Conservation (phyloP, 331 rosid genomes). For the Acacia pycnantha region DNA sequence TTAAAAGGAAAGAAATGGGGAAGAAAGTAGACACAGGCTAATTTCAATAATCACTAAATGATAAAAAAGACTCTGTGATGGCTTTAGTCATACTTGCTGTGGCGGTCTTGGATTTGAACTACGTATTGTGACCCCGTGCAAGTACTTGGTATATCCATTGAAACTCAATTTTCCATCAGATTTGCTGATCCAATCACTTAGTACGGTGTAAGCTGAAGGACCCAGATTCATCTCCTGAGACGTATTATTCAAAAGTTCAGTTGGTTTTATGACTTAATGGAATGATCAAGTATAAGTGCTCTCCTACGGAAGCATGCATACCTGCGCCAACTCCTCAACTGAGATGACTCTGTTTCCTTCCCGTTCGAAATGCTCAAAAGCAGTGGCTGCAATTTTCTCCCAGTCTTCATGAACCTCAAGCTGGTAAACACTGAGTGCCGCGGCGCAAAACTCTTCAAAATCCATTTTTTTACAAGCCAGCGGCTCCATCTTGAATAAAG, state of each 20-base stretch:
- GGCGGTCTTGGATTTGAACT: slow-evolving; percentile 72
- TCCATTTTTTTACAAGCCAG: slow-evolving; percentile 68
- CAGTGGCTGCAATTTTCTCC: slow-evolving; percentile 76
- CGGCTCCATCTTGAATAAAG: slow-evolving; percentile 72
- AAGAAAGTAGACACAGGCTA: slow-evolving; percentile 27
- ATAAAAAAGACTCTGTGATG: slow-evolving; percentile 4
- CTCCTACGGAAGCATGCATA: slow-evolving; percentile 31
- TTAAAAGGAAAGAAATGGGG: slow-evolving; percentile 15
- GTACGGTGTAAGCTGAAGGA: slow-evolving; percentile 60
- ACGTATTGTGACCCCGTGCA: slow-evolving; percentile 89
- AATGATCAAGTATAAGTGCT: background rate
- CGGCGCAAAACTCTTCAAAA: slow-evolving; percentile 92
- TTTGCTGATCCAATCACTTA: slow-evolving; percentile 84
- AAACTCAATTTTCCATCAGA: slow-evolving; percentile 84
- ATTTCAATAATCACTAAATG: slow-evolving; percentile 33
- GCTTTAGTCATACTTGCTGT: slow-evolving; percentile 37
- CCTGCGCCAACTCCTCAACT: slow-evolving; percentile 93
- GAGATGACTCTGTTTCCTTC: slow-evolving; percentile 78
- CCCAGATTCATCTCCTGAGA: slow-evolving; percentile 89
- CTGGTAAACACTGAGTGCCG: slow-evolving; percentile 83
- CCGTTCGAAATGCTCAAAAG: slow-evolving; percentile 70
- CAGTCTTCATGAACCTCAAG: slow-evolving; percentile 84
- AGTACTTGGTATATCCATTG: slow-evolving; percentile 80
- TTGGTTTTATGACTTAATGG: background rate
- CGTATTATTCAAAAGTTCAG: slow-evolving; percentile 1